These are phyloP conservation scores for Candida lessepsii DNA, from an alignment of 805 yeast genomes.

Conservation along the genomic window DNA sequence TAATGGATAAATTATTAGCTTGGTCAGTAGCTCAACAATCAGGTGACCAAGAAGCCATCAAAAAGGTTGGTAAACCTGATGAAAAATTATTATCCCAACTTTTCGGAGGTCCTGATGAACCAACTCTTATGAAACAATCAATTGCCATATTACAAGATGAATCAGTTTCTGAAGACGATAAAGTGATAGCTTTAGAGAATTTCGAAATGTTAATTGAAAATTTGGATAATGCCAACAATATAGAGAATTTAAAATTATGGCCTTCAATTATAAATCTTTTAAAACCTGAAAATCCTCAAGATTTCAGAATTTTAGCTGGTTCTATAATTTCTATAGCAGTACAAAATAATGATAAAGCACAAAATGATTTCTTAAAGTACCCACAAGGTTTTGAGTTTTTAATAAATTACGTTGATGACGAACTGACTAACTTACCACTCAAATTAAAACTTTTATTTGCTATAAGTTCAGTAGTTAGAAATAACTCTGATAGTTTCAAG, in stretches of 20 bases:
- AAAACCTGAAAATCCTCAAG: slow-evolving; percentile 27
- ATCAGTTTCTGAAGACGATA: slow-evolving; percentile 60
- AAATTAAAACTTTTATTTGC: slow-evolving; percentile 75
- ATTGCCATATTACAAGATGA: slow-evolving; percentile 57
- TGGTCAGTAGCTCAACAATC: slow-evolving; percentile 87
- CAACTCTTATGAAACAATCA: slow-evolving; percentile 80
- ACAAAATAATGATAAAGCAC: slow-evolving; percentile 82
- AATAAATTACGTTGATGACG: slow-evolving; percentile 20
- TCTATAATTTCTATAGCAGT: slow-evolving; percentile 87
- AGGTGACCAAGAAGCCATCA: slow-evolving; percentile 67
- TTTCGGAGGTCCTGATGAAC: slow-evolving; percentile 82
- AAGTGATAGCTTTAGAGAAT: slow-evolving; percentile 78
- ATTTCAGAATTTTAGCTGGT: slow-evolving; percentile 57
- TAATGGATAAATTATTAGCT: slow-evolving; percentile 85
- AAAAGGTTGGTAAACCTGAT: slow-evolving; percentile 67
- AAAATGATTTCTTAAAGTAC: slow-evolving; percentile 59
- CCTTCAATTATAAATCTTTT: slow-evolving; percentile 58
- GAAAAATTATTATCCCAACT: slow-evolving; percentile 77
- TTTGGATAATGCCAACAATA: slow-evolving; percentile 90
- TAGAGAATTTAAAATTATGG: slow-evolving; percentile 84
- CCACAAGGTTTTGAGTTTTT: slow-evolving; percentile 47
- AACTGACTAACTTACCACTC: slow-evolving; percentile 20
- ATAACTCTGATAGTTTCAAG: slow-evolving; percentile 55
- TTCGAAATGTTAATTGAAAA: slow-evolving; percentile 93
- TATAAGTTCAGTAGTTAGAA: slow-evolving; percentile 68